Percentiles rank a stretch among this genome's conserved stretches.
Conservation (phyloP, 2,329 filamentous ascomycete genomes). For the Ceratocystiopsis brevicomis region DNA sequence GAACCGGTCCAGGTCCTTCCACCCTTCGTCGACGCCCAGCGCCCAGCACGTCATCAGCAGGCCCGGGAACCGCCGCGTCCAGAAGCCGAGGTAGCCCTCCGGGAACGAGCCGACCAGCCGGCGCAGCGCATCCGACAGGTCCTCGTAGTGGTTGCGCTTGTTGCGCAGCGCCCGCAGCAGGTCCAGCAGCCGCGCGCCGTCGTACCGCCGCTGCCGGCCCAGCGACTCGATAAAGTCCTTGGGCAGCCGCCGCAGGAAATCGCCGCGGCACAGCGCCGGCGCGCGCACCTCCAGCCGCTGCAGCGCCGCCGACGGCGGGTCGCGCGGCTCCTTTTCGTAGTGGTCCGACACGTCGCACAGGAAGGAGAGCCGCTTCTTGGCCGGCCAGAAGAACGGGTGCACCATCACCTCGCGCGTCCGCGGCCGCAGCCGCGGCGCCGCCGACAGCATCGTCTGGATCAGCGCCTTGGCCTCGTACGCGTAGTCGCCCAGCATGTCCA, state of each 20-base stretch:
- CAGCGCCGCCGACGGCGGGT: conserved; percentile 56
- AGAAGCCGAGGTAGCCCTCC: conserved; percentile 68
- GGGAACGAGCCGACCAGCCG: conserved; percentile 51
- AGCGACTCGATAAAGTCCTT: conserved; percentile 73
- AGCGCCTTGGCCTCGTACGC: conserved; percentile 75
- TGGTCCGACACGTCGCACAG: conserved; percentile 94
- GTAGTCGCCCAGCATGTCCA: conserved; percentile 64
- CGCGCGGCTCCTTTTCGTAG: conserved; percentile 80
- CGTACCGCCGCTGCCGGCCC: conserved; percentile 91
- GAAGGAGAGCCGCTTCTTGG: conserved; percentile 77
- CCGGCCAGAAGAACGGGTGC: conserved; percentile 91
- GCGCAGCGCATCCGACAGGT: conserved; percentile 69
- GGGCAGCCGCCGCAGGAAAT: conserved; percentile 63
- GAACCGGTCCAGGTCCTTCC: conserved; percentile 48
- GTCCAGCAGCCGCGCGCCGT: conserved; percentile 64
- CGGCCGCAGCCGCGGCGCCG: conserved; percentile 40
- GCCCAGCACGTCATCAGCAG: conserved; percentile 64
- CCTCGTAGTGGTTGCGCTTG: conserved; percentile 95
- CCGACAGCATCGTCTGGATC: conserved; percentile 57
- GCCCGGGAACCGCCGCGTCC: conserved; percentile 61
- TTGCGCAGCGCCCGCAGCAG: conserved; percentile 76
- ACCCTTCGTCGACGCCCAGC: conserved; percentile 46
- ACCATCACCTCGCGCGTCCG: conserved; percentile 63
- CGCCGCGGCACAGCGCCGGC: conserved; percentile 36
- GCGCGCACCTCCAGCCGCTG: conserved; percentile 36